Evolutionary conservation across 2,329 filamentous ascomycete species (phyloP), one percentile per base, ranked within the genome.

Genomic region (Fusarium sp.): DNA sequence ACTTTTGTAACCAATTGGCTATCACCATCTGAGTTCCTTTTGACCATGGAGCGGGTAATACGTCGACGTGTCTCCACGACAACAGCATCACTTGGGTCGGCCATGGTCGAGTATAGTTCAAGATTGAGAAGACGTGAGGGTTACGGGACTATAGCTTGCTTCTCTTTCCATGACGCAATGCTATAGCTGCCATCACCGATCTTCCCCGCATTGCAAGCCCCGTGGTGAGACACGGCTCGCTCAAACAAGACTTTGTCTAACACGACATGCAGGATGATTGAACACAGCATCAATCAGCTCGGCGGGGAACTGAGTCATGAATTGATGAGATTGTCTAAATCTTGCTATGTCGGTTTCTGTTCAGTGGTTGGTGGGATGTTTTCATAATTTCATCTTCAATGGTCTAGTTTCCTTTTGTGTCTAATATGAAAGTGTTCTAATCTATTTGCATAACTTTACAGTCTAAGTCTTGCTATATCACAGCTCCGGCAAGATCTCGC

Each of bases 11-110:
- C 7, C 0, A 26, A 4, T 1, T 44, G 22, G 1, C 29, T 32
- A 2, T 26, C 29, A 8, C 13, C 22, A 5, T n/a, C 28, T 1
- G 8, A 0, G 6, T 45, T n/a, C 1, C 6, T 32, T 1, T 41
- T 50, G 7, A 19, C 11, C 58, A 64, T 65, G 2, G 62, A 66
- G 2, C 58, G 46, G 1, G 63, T 65, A 1, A 60, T 13, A 6
- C 58, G 49, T 0, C 43, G 49, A 2, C 9, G 4, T 3, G 24
- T 46, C 34, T 38, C n/a, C 11, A 15, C 28, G 31, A 41, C n/a
- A 7, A 9, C 8, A 15, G 8, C 2, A 32, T 19, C 1, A 9
- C 10, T 48, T 29, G 28, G 29, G 5, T 2, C 8, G 11, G 29
- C 28, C 29, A 48, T 53, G 29, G 12, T 35, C 12, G n/a, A 10